A percentile compares a stretch with the other conserved stretches of the same genome.
These are phyloP conservation scores for Dryas alaskensis DNA, from an alignment of 306 rosid species.

Conservation along the genomic window DNA sequence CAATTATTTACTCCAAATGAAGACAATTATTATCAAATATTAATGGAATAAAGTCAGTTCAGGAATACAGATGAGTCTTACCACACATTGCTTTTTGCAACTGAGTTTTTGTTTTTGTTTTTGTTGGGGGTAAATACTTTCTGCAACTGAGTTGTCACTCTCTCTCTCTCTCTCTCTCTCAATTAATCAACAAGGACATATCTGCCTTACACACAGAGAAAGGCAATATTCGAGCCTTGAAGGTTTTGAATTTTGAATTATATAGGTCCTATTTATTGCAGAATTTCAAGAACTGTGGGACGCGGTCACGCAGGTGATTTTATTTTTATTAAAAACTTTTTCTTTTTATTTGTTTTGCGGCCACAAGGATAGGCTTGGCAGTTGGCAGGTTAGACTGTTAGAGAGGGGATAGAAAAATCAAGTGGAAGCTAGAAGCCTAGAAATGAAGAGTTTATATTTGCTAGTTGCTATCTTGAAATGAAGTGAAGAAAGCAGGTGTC, in stretches of 20 bases:
- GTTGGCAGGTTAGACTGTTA: no score
- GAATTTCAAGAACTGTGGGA: no score
- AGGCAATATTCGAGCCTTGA: no score
- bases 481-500: not conserved
- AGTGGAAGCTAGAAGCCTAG: not conserved
- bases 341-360: no score
- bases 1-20: not conserved
- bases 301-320: no score
- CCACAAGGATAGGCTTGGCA: no score
- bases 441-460: not conserved
- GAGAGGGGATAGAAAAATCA: no score
- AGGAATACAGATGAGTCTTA: constrained; percentile 1
- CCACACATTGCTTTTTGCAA: constrained; percentile 5
- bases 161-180: not conserved
- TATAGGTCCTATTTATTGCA: no score
- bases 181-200: constrained; percentile 18
- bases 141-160: constrained; percentile 24
- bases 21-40: constrained; percentile 2
- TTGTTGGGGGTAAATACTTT: no score
- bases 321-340: no score
- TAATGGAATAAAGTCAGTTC: constrained; percentile 29
- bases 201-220: not conserved
- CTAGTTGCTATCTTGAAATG: not conserved
- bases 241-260: no score
- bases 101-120: not conserved